Percentiles rank a stretch among this genome's conserved stretches.
Evolutionary conservation across 2,329 filamentous ascomycete species (phyloP).

Genomic region (Exophiala lecanii-corni): DNA sequence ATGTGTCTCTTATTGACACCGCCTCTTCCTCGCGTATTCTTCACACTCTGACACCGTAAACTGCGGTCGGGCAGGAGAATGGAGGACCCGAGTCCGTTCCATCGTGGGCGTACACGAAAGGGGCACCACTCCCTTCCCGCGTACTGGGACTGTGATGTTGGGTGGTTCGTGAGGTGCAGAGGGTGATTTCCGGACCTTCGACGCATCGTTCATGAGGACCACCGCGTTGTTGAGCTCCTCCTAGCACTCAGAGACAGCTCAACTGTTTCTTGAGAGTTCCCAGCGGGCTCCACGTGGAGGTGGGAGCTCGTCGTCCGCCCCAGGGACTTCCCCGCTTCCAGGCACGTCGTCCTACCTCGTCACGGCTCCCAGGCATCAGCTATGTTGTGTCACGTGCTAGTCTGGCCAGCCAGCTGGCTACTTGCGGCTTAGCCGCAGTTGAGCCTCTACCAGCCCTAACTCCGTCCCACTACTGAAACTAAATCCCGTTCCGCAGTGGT

Average conservation of each 20-base stretch:
- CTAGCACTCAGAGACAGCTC: neutral
- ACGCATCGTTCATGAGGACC: slow-evolving; percentile 2
- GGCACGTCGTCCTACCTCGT: too few species aligned
- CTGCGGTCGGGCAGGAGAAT: neutral
- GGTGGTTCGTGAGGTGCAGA: neutral
- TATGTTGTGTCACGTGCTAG: too few species aligned
- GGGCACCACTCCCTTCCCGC: neutral
- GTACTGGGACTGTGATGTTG: slow-evolving; percentile 1
- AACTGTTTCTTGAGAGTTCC: slow-evolving; percentile 2
- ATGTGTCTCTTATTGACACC: neutral
- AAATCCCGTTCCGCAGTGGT: too few species aligned
- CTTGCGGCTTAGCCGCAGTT: too few species aligned
- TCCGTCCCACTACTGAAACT: too few species aligned
- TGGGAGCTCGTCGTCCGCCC: slow-evolving; percentile 1
- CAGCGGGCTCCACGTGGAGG: slow-evolving; percentile 1
- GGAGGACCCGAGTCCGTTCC: neutral
- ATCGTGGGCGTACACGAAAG: neutral
- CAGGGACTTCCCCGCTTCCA: too few species aligned
- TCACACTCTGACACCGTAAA: slow-evolving; percentile 1
- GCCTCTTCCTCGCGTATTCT: neutral
- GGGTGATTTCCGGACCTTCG: neutral
- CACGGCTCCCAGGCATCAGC: too few species aligned
- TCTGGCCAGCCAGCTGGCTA: too few species aligned
- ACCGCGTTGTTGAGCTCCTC: slow-evolving; percentile 1
- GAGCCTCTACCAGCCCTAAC: too few species aligned